These are phyloP conservation scores for Parachaetomium inaequale DNA, from an alignment of 495 filamentous ascomycete species.

Conservation along the genomic window DNA sequence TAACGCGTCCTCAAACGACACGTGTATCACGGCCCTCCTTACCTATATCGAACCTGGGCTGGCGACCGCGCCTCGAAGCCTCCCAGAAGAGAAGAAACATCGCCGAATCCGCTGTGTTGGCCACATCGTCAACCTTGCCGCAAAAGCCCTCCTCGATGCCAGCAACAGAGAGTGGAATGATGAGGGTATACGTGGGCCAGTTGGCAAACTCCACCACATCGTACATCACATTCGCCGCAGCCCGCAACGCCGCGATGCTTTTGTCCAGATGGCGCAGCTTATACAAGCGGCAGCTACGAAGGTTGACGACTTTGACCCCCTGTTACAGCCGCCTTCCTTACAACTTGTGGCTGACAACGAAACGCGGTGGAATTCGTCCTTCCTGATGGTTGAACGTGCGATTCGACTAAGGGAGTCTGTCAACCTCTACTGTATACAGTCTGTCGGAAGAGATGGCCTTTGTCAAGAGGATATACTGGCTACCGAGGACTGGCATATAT, in stretches of 20 bases:
- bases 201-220: background rate
- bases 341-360: background rate
- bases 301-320: background rate
- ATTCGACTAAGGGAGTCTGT: background rate
- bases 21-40: background rate
- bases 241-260: background rate
- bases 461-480: background rate
- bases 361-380: background rate
- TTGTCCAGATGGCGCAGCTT: background rate
- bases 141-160: background rate
- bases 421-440: background rate
- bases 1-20: background rate
- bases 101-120: background rate
- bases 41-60: background rate
- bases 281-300: no score
- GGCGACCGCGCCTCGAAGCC: background rate
- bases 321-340: background rate
- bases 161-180: background rate
- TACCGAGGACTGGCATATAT: background rate
- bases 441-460: background rate
- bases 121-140: background rate
- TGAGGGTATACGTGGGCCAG: background rate
- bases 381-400: background rate
- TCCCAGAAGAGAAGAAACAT: background rate
- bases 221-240: constrained; percentile 1